Conservation (phyloP, 495 filamentous ascomycete genomes). For the Astrocystis sublimbata region DNA sequence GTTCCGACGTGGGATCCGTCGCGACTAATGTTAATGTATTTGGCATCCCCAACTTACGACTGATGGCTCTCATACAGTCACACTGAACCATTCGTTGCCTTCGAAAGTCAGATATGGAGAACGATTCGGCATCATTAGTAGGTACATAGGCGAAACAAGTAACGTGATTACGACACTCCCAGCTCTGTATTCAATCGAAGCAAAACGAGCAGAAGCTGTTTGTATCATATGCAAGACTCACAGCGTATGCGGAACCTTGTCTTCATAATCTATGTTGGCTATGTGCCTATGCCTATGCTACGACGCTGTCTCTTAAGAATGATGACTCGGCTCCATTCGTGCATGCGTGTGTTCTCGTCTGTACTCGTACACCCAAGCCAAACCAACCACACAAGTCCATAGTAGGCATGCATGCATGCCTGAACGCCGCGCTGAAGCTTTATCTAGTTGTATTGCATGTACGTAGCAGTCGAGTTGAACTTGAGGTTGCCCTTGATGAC, state of each 20-base stretch:
- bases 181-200: neutral
- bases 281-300: conserved; percentile 9
- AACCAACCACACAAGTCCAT: too few species aligned
- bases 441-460: conserved; percentile 96
- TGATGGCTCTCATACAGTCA: neutral
- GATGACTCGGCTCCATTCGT: neutral
- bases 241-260: neutral
- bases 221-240: neutral
- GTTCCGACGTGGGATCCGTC: neutral
- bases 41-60: neutral
- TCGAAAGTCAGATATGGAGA: too few species aligned
- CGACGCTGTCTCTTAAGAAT: conserved; percentile 5
- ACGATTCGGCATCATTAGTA: too few species aligned
- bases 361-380: conserved; percentile 26
- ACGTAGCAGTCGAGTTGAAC: conserved; percentile 98
- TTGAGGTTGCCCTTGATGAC: conserved; percentile 99
- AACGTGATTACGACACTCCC: too few species aligned
- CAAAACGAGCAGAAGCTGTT: neutral
- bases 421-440: neutral
- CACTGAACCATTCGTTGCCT: too few species aligned
- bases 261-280: conserved; percentile 18
- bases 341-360: conserved; percentile 1
- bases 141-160: neutral
- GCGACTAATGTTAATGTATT: conserved; percentile 12
- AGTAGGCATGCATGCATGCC: neutral